Evolutionary conservation across 495 filamentous ascomycete genomes (phyloP), one percentile per base, ranked within the genome.

Genomic region (Penicillium chermesinum): DNA sequence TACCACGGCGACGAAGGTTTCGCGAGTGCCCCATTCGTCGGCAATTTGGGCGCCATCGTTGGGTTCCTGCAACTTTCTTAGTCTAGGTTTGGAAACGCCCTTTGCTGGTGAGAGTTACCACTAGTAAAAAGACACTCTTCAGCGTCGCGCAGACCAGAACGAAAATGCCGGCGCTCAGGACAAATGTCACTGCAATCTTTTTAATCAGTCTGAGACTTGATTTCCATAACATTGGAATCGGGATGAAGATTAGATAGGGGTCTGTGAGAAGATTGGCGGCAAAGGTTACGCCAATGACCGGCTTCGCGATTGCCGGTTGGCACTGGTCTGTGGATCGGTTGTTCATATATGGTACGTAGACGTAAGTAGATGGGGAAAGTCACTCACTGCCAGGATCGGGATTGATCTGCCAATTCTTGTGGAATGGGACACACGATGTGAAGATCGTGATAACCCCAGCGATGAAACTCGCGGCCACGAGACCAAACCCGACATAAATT

Each of bases 351-450:
- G 18, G 14, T 1, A 22, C 38, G 48, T 1, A 12, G 25, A 33
- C n/a, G 21, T 9, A 6, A 20, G 16, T 1, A n/a, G 4, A 32
- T 25, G 10, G 10, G 15, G 38, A 30, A 65, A n/a, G n/a, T n/a
- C n/a, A n/a, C 71, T 57, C 49, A 75, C 76, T 71, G 32, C 76
- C 77, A 12, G 77, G 78, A 17, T 80, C 57, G 0, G 78, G 78
- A 38, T 76, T 67, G 25, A 81, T 77, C 52, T 81, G 78, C 77
- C 78, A 81, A 47, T 78, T 68, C 44, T 66, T 73, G 6, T 67
- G 46, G 7, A 81, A 59, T 2, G 76, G 77, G 12, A 48, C 49
- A 46, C 79, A 83, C 14, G 67, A 55, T 0, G 73, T 47, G 6
- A 79, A 52, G 14, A 77, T 74, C 1, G 72, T 65, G 6, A 78